Conservation (phyloP, 2,329 filamentous ascomycete species). For the Colletotrichum caudatum region DNA sequence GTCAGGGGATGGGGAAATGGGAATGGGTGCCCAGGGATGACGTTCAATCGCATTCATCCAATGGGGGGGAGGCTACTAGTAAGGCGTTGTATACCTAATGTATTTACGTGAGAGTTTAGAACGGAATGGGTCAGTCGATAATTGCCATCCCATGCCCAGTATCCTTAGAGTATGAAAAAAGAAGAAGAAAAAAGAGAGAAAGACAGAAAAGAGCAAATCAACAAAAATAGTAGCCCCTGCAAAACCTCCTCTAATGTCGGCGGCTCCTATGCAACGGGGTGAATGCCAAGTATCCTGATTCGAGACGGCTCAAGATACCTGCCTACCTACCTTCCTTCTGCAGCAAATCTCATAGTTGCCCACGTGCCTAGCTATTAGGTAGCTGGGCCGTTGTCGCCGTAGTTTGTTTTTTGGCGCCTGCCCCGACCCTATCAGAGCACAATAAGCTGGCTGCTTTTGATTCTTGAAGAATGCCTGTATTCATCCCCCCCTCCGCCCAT, state of each 20-base stretch:
- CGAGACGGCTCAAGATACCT: background rate
- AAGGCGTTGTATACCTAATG: background rate
- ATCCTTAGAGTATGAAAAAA: too few relatives aligned
- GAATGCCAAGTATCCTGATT: background rate
- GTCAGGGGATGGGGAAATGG: slow-evolving; percentile 13
- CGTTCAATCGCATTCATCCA: background rate
- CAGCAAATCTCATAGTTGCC: background rate
- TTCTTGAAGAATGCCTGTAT: background rate
- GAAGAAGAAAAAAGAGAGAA: too few relatives aligned
- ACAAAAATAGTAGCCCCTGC: background rate
- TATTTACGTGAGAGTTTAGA: background rate
- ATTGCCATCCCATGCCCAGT: background rate
- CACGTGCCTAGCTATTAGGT: background rate
- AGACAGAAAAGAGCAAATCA: background rate
- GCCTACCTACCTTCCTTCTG: background rate
- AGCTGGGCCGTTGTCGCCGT: slow-evolving; percentile 1
- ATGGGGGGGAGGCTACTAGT: too few relatives aligned
- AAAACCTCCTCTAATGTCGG: background rate
- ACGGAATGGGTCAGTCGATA: background rate
- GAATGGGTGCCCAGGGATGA: slow-evolving; percentile 26
- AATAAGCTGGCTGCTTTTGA: background rate
- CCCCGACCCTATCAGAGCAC: slow-evolving; percentile 3
- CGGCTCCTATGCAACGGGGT: background rate
- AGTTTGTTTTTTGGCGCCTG: background rate
- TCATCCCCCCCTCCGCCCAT: background rate